Percentiles rank a stretch among this genome's conserved stretches.
These are phyloP conservation scores for Lobulomyces angularis DNA, from an alignment of 192 early-diverging fungal genomes.

Conservation along the genomic window DNA sequence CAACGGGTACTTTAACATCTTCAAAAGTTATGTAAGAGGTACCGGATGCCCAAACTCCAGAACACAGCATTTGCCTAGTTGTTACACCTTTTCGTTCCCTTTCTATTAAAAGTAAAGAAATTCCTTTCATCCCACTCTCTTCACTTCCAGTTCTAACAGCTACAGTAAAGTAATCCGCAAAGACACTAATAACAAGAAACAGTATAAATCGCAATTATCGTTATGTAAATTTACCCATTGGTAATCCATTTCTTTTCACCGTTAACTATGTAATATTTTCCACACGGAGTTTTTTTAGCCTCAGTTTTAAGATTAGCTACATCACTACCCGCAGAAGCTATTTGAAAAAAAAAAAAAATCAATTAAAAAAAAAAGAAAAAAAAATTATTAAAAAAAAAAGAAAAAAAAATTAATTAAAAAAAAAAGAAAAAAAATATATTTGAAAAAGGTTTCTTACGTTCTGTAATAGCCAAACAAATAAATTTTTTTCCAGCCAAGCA, in stretches of 20 bases:
- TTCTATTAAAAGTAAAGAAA: conserved; percentile 63
- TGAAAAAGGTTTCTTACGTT: conserved; percentile 32
- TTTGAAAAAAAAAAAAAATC: no score
- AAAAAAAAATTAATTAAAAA: conserved; percentile 25
- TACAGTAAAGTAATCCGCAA: conserved; percentile 71
- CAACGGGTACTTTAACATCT: conserved; percentile 75
- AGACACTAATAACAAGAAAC: conserved; percentile 45
- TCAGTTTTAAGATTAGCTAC: conserved; percentile 59
- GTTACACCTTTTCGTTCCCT: conserved; percentile 52
- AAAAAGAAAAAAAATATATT: background rate
- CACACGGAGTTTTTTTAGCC: conserved; percentile 53
- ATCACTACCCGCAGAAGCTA: conserved; percentile 40
- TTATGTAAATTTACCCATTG: background rate
- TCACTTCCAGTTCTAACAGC: conserved; percentile 64
- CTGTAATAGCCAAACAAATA: conserved; percentile 72
- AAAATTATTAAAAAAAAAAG: background rate
- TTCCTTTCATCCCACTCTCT: conserved; percentile 69
- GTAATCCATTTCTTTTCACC: conserved; percentile 80
- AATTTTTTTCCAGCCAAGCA: conserved; percentile 61
- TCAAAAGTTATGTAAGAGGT: conserved; percentile 70
- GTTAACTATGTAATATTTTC: conserved; percentile 63
- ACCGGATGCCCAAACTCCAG: conserved; percentile 70
- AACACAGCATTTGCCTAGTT: conserved; percentile 74
- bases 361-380: background rate
- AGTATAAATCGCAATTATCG: background rate